Conservation (phyloP, 1,139 yeast species). For the Pneumocystis wakefieldiae region DNA sequence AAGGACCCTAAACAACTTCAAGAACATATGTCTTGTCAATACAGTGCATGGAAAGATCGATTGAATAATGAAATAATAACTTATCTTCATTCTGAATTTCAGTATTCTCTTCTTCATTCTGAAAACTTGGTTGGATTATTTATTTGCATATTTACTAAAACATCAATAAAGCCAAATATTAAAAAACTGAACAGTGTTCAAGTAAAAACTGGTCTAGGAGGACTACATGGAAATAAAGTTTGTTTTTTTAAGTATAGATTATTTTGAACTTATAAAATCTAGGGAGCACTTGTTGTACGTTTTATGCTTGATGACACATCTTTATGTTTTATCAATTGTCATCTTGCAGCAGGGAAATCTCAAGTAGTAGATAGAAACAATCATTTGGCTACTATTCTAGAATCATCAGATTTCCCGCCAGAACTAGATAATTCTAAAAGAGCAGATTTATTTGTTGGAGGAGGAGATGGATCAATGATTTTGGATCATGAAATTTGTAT, state of each 20-base stretch:
- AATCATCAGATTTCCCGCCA: slow-evolving; percentile 31
- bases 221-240: slow-evolving; percentile 74
- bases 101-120: slow-evolving; percentile 57
- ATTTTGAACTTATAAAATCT: neutral
- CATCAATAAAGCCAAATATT: slow-evolving; percentile 38
- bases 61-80: slow-evolving; percentile 15
- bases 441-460: slow-evolving; percentile 31
- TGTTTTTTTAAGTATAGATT: neutral
- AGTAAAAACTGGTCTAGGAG: slow-evolving; percentile 89
- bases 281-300: slow-evolving; percentile 78
- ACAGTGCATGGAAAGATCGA: slow-evolving; percentile 28
- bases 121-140: slow-evolving; percentile 83
- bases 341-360: slow-evolving; percentile 78
- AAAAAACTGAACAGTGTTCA: slow-evolving; percentile 59
- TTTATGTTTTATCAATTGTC: slow-evolving; percentile 71
- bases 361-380: slow-evolving; percentile 69
- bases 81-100: slow-evolving; percentile 17
- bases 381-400: slow-evolving; percentile 58
- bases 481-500: slow-evolving; percentile 73
- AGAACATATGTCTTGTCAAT: slow-evolving; percentile 25
- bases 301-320: slow-evolving; percentile 61
- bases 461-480: slow-evolving; percentile 35
- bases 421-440: slow-evolving; percentile 31
- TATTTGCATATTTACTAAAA: slow-evolving; percentile 48
- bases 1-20: slow-evolving; percentile 38